A percentile compares a stretch with the other conserved stretches of the same genome.
These are phyloP conservation scores for Dichotomopilus funicola DNA, from an alignment of 2,329 filamentous ascomycete genomes.

Conservation along the genomic window DNA sequence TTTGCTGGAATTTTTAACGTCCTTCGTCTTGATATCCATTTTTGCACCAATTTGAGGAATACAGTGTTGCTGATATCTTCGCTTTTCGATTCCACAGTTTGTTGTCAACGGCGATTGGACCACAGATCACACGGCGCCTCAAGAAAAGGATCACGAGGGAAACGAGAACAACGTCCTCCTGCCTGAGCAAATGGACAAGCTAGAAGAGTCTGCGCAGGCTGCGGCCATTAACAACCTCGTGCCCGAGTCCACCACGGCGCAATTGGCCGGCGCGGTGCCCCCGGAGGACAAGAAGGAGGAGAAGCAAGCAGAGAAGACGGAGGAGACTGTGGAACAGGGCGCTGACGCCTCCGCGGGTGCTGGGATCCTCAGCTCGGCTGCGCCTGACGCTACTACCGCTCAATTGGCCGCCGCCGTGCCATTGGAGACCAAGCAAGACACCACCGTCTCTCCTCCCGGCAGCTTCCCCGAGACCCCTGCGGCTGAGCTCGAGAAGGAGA, in stretches of 20 bases:
- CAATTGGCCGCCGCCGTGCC: slow-evolving; percentile 59
- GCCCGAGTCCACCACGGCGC: slow-evolving; percentile 64
- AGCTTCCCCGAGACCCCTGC: slow-evolving; percentile 35
- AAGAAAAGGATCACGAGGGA: slow-evolving; percentile 73
- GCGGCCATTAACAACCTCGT: slow-evolving; percentile 56
- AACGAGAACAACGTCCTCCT: slow-evolving; percentile 92
- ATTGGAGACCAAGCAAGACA: slow-evolving; percentile 37
- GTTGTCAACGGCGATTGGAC: slow-evolving; percentile 91
- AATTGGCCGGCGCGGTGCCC: slow-evolving; percentile 57
- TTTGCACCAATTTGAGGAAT: too few relatives aligned
- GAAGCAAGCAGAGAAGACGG: background rate
- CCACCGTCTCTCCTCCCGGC: slow-evolving; percentile 28
- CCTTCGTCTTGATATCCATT: slow-evolving; percentile 2
- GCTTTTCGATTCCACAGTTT: slow-evolving; percentile 53
- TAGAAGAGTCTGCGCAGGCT: slow-evolving; percentile 19
- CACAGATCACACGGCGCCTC: slow-evolving; percentile 70
- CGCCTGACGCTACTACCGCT: slow-evolving; percentile 62
- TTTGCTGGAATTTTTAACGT: background rate
- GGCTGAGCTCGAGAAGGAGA: slow-evolving; percentile 22
- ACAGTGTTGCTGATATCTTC: slow-evolving; percentile 21
- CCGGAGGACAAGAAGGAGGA: slow-evolving; percentile 39
- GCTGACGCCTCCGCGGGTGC: background rate
- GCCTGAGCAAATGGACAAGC: slow-evolving; percentile 58
- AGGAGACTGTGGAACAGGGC: slow-evolving; percentile 14
- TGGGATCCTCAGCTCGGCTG: slow-evolving; percentile 3